Base-by-base conservation (phyloP, 306 rosid genomes). In the Gillenia trifoliata region DNA sequence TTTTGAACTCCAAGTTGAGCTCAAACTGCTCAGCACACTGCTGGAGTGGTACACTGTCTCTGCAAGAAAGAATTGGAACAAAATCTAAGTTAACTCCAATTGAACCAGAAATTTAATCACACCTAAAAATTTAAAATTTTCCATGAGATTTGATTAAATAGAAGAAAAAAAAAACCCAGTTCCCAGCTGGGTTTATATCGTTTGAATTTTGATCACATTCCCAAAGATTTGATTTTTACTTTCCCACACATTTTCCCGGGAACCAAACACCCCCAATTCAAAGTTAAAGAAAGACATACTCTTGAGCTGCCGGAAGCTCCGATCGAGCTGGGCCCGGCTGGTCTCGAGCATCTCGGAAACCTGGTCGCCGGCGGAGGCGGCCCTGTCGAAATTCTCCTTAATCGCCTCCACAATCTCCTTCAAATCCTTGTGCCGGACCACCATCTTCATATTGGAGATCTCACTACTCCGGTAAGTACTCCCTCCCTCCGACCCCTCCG, bases 41-140 rank as follows among this genome's bases (percentile, higher is more conserved):
- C 84, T 92, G 66, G 99, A 95, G 79, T 95, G 99, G 79, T 95
- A 95, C 82, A 95, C 93, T 8, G 98, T 95, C 85, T 92, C 99
- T 95, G 92, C 76, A 78, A 83, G 52, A 47, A 52, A 83, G 49
- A 12, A 28, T 3, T 12, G 31, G 11, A 16, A 26, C 64, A 29
- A 28, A 59, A 5, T 60, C 11, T 3, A 11, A 9, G 26, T 64
- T 20, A 33, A 31, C 33, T 64, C 15, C 68, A 5, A 0, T 64
- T 64, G 8, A 20, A 64, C 2, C 17, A 28, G 17, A 10, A 30
- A 62, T 62, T 19, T 31, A 62, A 62, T 62, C 19, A 8, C n/a
- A 17, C 25, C 31, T 6, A 16, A 31, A 62, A 16, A 19, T 19
- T 10, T 1, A 19, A 64, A 33, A 9, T 8, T 8, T 29, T 64